Percentiles rank a stretch among this genome's conserved stretches.
phyloP scores from a whole-genome alignment of 1,284 basidiomycete species.

The Rugosomyces carneus region DNA sequence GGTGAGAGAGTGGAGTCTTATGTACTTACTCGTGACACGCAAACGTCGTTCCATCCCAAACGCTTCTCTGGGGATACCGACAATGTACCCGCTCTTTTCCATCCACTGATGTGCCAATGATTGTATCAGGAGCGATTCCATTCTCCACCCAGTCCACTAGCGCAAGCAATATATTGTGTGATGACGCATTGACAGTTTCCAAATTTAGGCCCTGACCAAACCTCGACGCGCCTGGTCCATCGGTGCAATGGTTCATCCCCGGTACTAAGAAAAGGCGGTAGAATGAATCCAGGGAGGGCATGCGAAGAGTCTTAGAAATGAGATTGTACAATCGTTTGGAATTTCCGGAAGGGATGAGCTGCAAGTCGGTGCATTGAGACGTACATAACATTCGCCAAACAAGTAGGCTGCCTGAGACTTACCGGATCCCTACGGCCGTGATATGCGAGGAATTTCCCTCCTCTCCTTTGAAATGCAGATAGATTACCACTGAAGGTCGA shows the following conservation, averaged over 20 bases:
- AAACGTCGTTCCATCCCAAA: slow-evolving; percentile 1
- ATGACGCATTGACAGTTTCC: slow-evolving; percentile 3
- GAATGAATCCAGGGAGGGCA: slow-evolving; percentile 12
- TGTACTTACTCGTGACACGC: background rate
- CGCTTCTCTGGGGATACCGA: background rate
- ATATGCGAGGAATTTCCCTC: slow-evolving; percentile 16
- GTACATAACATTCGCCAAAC: no score
- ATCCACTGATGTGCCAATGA: background rate
- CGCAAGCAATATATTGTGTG: slow-evolving; percentile 10
- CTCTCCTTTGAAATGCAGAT: slow-evolving; percentile 5
- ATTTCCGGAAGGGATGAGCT: slow-evolving; percentile 10
- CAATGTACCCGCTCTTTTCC: background rate
- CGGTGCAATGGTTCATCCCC: slow-evolving; percentile 12
- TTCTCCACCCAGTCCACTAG: slow-evolving; percentile 14
- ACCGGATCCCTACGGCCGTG: slow-evolving; percentile 14
- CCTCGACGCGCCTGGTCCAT: slow-evolving; percentile 8
- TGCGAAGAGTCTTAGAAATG: slow-evolving; percentile 9
- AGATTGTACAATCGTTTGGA: slow-evolving; percentile 12
- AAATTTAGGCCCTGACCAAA: slow-evolving; percentile 6
- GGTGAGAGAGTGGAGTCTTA: background rate
- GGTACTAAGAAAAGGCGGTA: slow-evolving; percentile 15
- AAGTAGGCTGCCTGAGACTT: background rate
- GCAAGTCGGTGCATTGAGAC: no score
- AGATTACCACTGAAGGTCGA: slow-evolving; percentile 8
- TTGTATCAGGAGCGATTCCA: slow-evolving; percentile 4